These are phyloP conservation scores for Letharia lupina DNA, from an alignment of 495 filamentous ascomycete species.

Conservation along the genomic window DNA sequence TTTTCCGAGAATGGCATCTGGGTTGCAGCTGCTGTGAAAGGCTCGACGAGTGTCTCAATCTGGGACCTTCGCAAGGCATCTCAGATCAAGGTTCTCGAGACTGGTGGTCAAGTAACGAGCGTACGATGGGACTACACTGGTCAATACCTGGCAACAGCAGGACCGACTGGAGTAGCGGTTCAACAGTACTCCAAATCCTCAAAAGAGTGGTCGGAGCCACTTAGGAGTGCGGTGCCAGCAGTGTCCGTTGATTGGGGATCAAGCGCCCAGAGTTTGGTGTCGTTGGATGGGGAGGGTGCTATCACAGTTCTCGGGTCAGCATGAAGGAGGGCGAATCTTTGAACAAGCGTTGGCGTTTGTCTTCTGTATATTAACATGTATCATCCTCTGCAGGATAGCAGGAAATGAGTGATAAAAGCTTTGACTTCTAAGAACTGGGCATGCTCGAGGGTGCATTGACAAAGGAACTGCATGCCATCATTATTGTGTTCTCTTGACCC, in stretches of 20 bases:
- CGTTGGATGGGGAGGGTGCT: conserved; percentile 65
- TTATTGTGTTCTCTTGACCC: background rate
- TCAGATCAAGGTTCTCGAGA: conserved; percentile 70
- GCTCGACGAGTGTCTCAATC: conserved; percentile 66
- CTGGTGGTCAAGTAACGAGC: conserved; percentile 61
- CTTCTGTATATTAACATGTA: background rate
- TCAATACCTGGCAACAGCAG: conserved; percentile 79
- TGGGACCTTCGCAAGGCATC: conserved; percentile 86
- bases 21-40: conserved; percentile 70
- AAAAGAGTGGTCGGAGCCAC: conserved; percentile 83
- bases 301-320: conserved; percentile 53
- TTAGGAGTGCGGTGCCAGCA: conserved; percentile 65
- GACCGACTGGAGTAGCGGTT: conserved; percentile 72
- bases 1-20: conserved; percentile 99
- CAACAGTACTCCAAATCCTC: conserved; percentile 75
- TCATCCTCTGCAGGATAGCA: background rate
- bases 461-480: background rate
- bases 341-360: background rate
- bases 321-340: conserved; percentile 13
- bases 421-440: background rate
- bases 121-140: conserved; percentile 91
- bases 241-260: conserved; percentile 69
- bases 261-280: conserved; percentile 63
- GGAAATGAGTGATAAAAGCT: background rate
- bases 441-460: background rate